Base-by-base conservation (phyloP, 176 grass and related monocot genomes). In the Aegilops tauschii region DNA sequence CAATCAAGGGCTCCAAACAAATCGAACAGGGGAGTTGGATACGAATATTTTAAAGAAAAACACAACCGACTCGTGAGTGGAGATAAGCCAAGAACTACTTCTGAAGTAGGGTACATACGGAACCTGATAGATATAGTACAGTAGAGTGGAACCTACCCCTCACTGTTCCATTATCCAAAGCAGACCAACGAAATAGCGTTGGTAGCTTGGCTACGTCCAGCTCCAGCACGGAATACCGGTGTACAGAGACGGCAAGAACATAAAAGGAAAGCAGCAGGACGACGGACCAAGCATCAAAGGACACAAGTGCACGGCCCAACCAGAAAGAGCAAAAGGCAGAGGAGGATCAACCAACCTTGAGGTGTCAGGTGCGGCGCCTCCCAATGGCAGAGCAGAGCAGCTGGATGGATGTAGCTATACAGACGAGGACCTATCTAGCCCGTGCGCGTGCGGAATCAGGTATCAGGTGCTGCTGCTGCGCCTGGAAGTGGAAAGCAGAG, bases 101-200 rank as follows among this genome's bases (percentile, higher is more conserved):
- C 7, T 1, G 21, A 47, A 40, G 9, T 40, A 40, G 39, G 1
- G 39, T 40, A 54, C 18, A 21, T 59, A 59, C 54, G 18, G 54
- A 59, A 59, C 20, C 20, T 59, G 56, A 59, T 59, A 29, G 44
- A 47, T 12, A 47, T 47, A 47, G 12, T 12, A 50, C 9, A 29
- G 74, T 31, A 54, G 18, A 49, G 28, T 44, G 56, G 58, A 76
- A 76, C 34, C 9, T 9, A 6, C 34, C 42, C 42, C 68, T 80
- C 85, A 81, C 61, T 66, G 79, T 84, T 80, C 40, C 76, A 73
- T 73, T 84, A 89, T 73, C 76, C 67, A 79, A 3, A 77, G 0
- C 73, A 32, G 73, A 32, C 47, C 73, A 77, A 77, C 6, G 27
- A 9, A 74, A 74, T 8, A 73, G 1, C 5, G 4, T 21, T 79